These are phyloP conservation scores for Pythium phragmitis DNA, from an alignment of 352 stramenopile genomes.

Conservation along the genomic window DNA sequence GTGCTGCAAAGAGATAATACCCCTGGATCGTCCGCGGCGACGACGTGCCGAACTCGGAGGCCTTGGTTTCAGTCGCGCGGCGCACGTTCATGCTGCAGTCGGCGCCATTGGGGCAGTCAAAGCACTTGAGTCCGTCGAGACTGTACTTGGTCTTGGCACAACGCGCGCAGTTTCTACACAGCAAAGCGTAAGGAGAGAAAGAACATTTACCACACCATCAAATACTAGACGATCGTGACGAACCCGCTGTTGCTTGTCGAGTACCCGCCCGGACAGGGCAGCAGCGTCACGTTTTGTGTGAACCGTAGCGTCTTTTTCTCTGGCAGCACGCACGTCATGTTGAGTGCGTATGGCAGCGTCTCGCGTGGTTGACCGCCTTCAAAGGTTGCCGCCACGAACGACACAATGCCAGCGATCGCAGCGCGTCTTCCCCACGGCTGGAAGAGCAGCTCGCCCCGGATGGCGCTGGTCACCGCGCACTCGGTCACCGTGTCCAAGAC, in stretches of 20 bases:
- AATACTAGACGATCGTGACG: neutral
- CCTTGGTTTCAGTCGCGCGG: conserved; percentile 48
- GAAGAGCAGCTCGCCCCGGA: conserved; percentile 32
- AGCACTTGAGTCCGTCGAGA: conserved; percentile 58
- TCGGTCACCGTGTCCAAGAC: conserved; percentile 50
- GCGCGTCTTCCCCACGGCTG: conserved; percentile 30
- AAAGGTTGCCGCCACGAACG: conserved; percentile 41
- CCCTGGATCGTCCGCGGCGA: conserved; percentile 55
- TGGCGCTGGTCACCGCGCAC: conserved; percentile 32
- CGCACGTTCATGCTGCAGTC: conserved; percentile 53
- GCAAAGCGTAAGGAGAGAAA: neutral
- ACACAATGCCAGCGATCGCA: conserved; percentile 37
- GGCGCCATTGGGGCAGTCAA: conserved; percentile 46
- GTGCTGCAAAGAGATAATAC: conserved; percentile 56
- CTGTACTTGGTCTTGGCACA: conserved; percentile 59
- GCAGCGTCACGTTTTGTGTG: conserved; percentile 30
- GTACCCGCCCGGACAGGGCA: conserved; percentile 46
- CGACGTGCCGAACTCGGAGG: conserved; percentile 41
- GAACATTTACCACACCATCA: neutral
- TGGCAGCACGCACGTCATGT: conserved; percentile 46
- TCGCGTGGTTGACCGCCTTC: conserved; percentile 19
- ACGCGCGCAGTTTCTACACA: conserved; percentile 46
- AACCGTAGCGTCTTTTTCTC: conserved; percentile 36
- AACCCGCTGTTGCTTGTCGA: conserved; percentile 38
- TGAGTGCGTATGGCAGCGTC: conserved; percentile 33